phyloP scores from a whole-genome alignment of 2,329 filamentous ascomycete genomes.

The Ascochyta rabiei region DNA sequence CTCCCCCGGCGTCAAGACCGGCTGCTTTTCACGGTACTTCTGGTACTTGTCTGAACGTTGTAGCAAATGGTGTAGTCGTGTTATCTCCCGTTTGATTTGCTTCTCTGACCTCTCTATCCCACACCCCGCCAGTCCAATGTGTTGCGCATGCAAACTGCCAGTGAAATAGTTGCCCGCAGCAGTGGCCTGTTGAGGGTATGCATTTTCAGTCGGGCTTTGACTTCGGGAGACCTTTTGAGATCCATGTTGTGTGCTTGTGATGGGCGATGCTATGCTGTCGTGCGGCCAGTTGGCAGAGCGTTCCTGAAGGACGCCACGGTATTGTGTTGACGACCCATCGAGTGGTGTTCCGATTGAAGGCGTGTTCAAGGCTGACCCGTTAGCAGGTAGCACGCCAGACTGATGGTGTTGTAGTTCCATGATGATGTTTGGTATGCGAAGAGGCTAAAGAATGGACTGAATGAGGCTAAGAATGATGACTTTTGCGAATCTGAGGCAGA shows the following conservation, averaged over 20 bases:
- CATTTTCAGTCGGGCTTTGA: constrained; percentile 36
- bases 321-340: constrained; percentile 22
- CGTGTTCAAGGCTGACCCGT: constrained; percentile 47
- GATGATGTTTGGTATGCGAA: constrained; percentile 31
- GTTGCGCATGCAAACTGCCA: constrained; percentile 31
- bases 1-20: constrained; percentile 25
- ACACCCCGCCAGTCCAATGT: constrained; percentile 27
- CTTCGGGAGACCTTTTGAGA: constrained; percentile 41
- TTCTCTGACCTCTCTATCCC: constrained; percentile 35
- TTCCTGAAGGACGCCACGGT: constrained; percentile 48
- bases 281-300: constrained; percentile 51
- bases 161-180: constrained; percentile 33
- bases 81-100: constrained; percentile 37
- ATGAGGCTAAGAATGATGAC: constrained; percentile 47
- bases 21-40: constrained; percentile 54
- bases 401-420: constrained; percentile 46
- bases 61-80: constrained; percentile 37
- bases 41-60: constrained; percentile 50
- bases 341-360: constrained; percentile 30
- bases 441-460: constrained; percentile 34
- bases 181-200: constrained; percentile 25
- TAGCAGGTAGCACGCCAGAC: constrained; percentile 51
- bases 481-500: constrained; percentile 40
- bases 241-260: constrained; percentile 12
- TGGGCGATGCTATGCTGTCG: constrained; percentile 27